phyloP scores from a whole-genome alignment of 805 yeast species.

The Cephaloascus fragrans region DNA sequence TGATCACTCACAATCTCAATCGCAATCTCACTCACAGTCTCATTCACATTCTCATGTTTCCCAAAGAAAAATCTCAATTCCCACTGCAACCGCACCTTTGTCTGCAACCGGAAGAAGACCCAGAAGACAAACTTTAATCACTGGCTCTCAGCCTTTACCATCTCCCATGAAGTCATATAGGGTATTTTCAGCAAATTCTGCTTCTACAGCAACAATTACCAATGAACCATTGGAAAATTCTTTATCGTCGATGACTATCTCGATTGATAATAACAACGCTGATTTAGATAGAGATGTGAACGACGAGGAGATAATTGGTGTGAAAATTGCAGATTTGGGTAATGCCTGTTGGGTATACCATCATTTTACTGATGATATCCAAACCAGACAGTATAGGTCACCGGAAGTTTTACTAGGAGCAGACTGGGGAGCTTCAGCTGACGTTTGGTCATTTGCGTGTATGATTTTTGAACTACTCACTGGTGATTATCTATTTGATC shows the following conservation, averaged over 20 bases:
- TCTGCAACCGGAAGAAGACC: constrained; percentile 32
- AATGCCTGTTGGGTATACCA: constrained; percentile 77
- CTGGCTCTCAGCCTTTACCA: constrained; percentile 90
- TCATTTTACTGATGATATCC: constrained; percentile 84
- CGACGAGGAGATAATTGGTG: constrained; percentile 50
- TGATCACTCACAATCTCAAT: constrained; percentile 4
- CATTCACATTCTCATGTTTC: background rate
- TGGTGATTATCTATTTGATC: constrained; percentile 92
- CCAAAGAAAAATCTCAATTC: constrained; percentile 1
- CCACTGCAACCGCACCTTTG: constrained; percentile 5
- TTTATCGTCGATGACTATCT: constrained; percentile 27
- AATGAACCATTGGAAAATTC: constrained; percentile 18
- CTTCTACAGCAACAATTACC: background rate
- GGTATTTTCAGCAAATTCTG: background rate
- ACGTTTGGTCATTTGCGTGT: constrained; percentile 95
- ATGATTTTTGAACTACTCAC: constrained; percentile 83
- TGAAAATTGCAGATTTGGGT: constrained; percentile 90
- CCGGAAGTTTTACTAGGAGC: constrained; percentile 81
- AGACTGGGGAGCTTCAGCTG: constrained; percentile 92
- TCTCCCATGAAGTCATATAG: constrained; percentile 60
- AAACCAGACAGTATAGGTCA: constrained; percentile 85
- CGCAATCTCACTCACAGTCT: constrained; percentile 5
- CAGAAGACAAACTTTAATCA: constrained; percentile 66
- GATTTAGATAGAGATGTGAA: constrained; percentile 22
- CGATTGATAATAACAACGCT: constrained; percentile 16